These are phyloP conservation scores for Microsporum ferrugineum DNA, from an alignment of 2,329 filamentous ascomycete genomes.

Conservation along the genomic window DNA sequence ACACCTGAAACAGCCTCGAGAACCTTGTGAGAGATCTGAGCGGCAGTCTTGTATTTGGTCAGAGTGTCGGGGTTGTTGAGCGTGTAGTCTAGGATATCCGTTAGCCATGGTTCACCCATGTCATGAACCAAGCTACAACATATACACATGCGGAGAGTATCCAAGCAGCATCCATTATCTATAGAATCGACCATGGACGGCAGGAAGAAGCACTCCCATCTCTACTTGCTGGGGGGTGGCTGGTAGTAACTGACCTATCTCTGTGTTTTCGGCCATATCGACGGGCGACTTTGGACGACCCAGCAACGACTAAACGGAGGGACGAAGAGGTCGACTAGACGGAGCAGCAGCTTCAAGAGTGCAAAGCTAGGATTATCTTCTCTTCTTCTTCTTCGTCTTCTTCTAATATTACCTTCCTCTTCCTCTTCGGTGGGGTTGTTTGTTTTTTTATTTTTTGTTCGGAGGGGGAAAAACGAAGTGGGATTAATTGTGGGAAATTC, in stretches of 20 bases:
- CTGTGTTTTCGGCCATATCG: constrained; percentile 15
- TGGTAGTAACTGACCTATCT: constrained; percentile 11
- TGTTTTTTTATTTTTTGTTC: neutral
- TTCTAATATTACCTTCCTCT: no score
- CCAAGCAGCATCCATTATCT: neutral
- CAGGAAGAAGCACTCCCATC: no score
- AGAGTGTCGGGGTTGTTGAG: constrained; percentile 87
- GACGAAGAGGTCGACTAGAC: neutral
- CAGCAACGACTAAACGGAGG: neutral
- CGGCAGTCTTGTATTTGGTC: constrained; percentile 98
- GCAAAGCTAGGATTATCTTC: no score
- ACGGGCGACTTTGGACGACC: neutral
- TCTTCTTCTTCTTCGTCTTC: no score
- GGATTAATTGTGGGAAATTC: neutral
- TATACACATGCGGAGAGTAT: neutral
- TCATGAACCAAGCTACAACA: neutral
- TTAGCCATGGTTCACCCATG: neutral
- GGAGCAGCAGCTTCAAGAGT: neutral
- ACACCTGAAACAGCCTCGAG: constrained; percentile 66
- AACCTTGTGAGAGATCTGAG: constrained; percentile 89
- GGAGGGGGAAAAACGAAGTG: neutral
- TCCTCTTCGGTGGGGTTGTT: neutral
- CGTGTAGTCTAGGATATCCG: constrained; percentile 56
- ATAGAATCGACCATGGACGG: no score
- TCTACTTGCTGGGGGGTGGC: neutral